These are phyloP conservation scores for Noccaea bulbosa DNA, from an alignment of 345 rosid genomes.

Conservation along the genomic window DNA sequence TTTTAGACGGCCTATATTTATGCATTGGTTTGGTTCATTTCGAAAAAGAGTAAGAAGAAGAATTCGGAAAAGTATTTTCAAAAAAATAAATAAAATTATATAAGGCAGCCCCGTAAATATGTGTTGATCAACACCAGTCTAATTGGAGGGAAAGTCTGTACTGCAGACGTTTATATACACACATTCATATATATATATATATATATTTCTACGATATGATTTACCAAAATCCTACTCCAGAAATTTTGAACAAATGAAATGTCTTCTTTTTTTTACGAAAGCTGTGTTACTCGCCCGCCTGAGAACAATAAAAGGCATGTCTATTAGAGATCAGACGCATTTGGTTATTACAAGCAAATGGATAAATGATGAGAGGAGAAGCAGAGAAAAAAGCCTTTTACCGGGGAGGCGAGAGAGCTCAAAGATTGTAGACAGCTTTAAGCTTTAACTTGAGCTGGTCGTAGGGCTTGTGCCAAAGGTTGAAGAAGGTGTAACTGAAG, in stretches of 20 bases:
- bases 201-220: slow-evolving; percentile 31
- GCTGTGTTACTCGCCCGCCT: slow-evolving; percentile 29
- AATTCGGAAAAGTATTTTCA: neutral
- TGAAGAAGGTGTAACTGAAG: slow-evolving; percentile 55
- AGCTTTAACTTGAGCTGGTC: slow-evolving; percentile 29
- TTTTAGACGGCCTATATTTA: too few species aligned
- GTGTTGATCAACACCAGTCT: slow-evolving; percentile 25
- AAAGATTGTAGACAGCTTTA: slow-evolving; percentile 21
- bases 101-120: slow-evolving; percentile 30
- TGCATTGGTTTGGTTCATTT: too few species aligned
- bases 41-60: neutral
- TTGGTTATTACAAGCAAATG: too few species aligned
- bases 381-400: slow-evolving; percentile 9
- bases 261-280: neutral
- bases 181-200: slow-evolving; percentile 10
- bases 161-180: slow-evolving; percentile 30
- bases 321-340: neutral
- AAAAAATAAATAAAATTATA: slow-evolving; percentile 32
- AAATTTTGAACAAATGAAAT: slow-evolving; percentile 13
- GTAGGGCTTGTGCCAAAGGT: slow-evolving; percentile 59
- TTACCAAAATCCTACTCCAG: slow-evolving; percentile 31
- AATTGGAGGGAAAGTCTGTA: slow-evolving; percentile 27
- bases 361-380: neutral
- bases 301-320: slow-evolving; percentile 17
- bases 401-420: slow-evolving; percentile 16